Base-by-base conservation (phyloP, 345 rosid species). In the Bruguiera sexangula region DNA sequence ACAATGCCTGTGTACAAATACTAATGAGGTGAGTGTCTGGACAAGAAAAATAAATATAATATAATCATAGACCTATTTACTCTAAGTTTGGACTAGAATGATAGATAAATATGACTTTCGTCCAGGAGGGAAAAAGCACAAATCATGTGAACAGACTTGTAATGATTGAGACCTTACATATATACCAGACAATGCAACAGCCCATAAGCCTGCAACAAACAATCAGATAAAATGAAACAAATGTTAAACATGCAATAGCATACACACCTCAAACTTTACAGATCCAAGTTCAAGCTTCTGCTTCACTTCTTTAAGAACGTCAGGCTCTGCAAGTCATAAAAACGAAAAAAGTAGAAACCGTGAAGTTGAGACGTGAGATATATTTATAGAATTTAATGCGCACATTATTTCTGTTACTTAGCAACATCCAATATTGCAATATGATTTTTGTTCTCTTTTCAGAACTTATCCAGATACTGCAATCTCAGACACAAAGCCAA, bases 191-290 rank as follows among this genome's bases (percentile, higher is more conserved):
- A 55, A 55, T 55, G 29, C 30, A 46, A 15, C 19, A 43, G 50
- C 50, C 50, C 5, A 0, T 15, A 13, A 13, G 13, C 18, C 13
- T 8, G 60, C 43, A 60, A n/a, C n/a, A 50, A 52, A 43, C 29
- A 65, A 65, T 65, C 57, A 1, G 31, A 29, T 8, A 62, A 52
- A 21, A 4, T 31, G 26, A 63, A 51, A 39, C 7, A 29, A 46
- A 63, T 9, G 50, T 43, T 13, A 43, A 43, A 43, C 50, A 13
- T 13, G 50, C 50, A 15, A 13, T 43, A 11, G 30, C 11, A 69
- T 62, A 68, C 77, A 65, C 54, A 90, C 98, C 98, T 94, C 95
- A 81, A 91, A 91, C 80, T 91, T 94, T 74, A 94, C 97, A 60
- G 90, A 73, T 69, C 95, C 98, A 74, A 89, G 85, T 74, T 88